Evolutionary conservation across 78 protist species (phyloP).

Genomic region (Polysphondylium violaceum): DNA sequence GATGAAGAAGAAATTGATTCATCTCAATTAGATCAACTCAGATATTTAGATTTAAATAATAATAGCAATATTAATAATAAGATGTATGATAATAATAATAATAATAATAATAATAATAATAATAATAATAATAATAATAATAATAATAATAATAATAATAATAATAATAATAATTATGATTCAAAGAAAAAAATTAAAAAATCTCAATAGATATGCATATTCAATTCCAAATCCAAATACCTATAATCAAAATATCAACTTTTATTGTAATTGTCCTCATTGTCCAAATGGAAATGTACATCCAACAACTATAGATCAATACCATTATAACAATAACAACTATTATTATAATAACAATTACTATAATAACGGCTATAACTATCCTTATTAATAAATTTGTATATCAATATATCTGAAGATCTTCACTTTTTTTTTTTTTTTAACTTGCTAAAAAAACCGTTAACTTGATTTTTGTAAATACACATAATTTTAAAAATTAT

Average conservation of each 20-base stretch:
- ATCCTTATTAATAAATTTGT: too few species aligned
- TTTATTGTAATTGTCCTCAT: too few species aligned
- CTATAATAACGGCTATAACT: neutral
- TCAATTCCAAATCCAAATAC: neutral
- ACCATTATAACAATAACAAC: neutral
- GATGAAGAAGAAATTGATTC: neutral
- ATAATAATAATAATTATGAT: neutral
- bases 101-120: neutral
- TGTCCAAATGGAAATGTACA: neutral
- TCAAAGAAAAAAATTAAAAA: neutral
- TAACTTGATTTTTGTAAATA: too few species aligned
- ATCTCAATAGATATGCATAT: neutral
- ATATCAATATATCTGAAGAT: too few species aligned
- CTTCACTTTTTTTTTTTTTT: too few species aligned
- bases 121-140: neutral
- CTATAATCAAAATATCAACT: neutral
- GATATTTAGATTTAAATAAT: neutral
- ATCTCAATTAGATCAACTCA: neutral
- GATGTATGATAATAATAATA: neutral
- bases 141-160: neutral
- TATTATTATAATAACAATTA: neutral
- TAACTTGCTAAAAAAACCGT: too few species aligned
- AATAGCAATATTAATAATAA: too few species aligned
- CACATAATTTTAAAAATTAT: too few species aligned
- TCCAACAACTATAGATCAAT: neutral